Conservation (phyloP, 148 eudicot genomes). For the Euryodendron excelsum region DNA sequence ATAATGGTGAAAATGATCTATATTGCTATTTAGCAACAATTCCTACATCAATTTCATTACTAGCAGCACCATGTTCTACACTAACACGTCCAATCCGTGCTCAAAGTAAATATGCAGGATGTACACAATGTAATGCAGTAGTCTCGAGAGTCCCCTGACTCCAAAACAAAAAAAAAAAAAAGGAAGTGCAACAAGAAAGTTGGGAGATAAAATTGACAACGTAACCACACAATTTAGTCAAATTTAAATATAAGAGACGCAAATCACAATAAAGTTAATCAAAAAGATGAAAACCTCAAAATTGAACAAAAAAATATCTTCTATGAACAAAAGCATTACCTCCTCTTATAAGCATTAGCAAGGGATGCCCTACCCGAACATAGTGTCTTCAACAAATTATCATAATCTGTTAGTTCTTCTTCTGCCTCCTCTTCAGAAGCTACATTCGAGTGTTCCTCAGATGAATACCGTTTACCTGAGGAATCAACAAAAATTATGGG, state of each 20-base stretch:
- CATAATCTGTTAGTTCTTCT: conserved; percentile 52
- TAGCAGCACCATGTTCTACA: neutral
- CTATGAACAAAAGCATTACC: conserved; percentile 20
- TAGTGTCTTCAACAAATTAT: conserved; percentile 49
- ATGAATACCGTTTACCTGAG: conserved; percentile 17
- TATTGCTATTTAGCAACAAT: neutral
- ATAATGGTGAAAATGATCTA: neutral
- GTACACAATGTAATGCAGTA: neutral
- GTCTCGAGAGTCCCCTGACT: neutral
- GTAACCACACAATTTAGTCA: neutral
- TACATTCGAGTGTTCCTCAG: conserved; percentile 27
- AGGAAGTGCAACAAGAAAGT: no score
- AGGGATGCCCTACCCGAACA: conserved; percentile 27
- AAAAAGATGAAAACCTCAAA: neutral
- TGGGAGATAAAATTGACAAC: no score
- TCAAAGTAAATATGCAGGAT: neutral
- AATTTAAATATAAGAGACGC: neutral
- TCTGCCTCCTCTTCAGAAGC: conserved; percentile 36
- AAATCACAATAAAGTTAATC: neutral
- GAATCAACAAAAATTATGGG: conserved; percentile 2
- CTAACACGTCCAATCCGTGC: neutral
- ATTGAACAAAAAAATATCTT: neutral
- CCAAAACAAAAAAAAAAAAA: no score
- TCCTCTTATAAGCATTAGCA: conserved; percentile 30
- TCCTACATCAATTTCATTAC: neutral